These are phyloP conservation scores for Aspergillus amoenus DNA, from an alignment of 2,329 filamentous ascomycete species.

Conservation along the genomic window DNA sequence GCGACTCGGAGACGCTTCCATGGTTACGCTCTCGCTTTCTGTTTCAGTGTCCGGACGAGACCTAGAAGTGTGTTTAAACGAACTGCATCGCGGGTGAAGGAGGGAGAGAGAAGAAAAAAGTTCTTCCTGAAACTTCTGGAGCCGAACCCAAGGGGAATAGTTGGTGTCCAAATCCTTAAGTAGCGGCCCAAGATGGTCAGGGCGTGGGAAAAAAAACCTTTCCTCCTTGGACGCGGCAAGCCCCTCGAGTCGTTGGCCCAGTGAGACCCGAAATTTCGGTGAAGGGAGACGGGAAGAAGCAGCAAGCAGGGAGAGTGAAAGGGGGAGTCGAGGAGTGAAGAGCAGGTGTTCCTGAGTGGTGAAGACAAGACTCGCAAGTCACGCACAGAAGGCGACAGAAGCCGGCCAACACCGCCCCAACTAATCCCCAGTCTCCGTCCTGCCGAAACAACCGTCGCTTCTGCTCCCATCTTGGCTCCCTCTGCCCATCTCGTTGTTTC, in stretches of 20 bases:
- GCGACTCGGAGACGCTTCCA: conserved; percentile 19
- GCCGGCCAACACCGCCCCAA: conserved; percentile 3
- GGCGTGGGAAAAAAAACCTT: background rate
- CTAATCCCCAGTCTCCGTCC: background rate
- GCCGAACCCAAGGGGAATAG: conserved; percentile 9
- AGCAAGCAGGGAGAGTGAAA: background rate
- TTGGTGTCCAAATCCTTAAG: conserved; percentile 5
- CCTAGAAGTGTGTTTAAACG: conserved; percentile 12
- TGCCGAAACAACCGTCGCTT: background rate
- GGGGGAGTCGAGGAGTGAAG: conserved; percentile 2
- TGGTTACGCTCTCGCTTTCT: conserved; percentile 5
- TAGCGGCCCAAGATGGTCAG: conserved; percentile 3
- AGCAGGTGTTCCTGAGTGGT: conserved; percentile 7
- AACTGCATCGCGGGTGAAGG: conserved; percentile 19
- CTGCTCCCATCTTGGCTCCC: background rate
- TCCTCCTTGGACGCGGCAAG: background rate
- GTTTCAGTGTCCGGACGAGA: conserved; percentile 10
- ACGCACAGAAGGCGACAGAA: conserved; percentile 8
- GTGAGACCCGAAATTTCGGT: background rate
- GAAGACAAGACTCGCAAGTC: conserved; percentile 14
- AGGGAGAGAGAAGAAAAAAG: conserved; percentile 6
- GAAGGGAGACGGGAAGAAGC: background rate
- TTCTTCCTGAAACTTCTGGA: conserved; percentile 7
- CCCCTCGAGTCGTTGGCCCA: background rate
- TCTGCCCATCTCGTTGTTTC: background rate